Percentiles rank a stretch among this genome's conserved stretches.
phyloP scores from a whole-genome alignment of 805 yeast species.

The Maudiozyma barnettii region DNA sequence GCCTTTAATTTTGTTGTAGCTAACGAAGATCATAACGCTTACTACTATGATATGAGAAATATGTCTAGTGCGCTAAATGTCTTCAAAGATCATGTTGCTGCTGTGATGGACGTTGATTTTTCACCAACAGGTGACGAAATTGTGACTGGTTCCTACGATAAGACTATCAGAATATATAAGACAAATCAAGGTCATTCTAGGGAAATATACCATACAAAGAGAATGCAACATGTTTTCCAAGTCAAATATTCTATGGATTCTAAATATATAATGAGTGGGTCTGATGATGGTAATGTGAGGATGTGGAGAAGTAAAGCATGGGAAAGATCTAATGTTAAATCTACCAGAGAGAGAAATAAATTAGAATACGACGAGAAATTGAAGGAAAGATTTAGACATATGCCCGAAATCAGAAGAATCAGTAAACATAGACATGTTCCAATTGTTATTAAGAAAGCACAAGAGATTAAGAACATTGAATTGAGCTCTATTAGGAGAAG shows the following conservation, averaged over 20 bases:
- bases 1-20: slow-evolving; percentile 89
- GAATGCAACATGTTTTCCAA: slow-evolving; percentile 92
- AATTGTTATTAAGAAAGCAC: slow-evolving; percentile 74
- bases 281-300: slow-evolving; percentile 93
- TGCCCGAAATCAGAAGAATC: slow-evolving; percentile 93
- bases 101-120: slow-evolving; percentile 89
- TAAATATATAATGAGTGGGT: slow-evolving; percentile 76
- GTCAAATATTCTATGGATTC: slow-evolving; percentile 84
- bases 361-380: slow-evolving; percentile 85
- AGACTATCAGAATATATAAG: slow-evolving; percentile 75
- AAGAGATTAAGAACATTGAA: slow-evolving; percentile 74
- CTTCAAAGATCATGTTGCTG: slow-evolving; percentile 90
- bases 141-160: slow-evolving; percentile 92
- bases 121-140: slow-evolving; percentile 96
- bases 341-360: slow-evolving; percentile 69
- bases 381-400: slow-evolving; percentile 83
- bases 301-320: slow-evolving; percentile 86
- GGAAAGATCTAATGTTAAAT: slow-evolving; percentile 73
- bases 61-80: slow-evolving; percentile 73
- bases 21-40: slow-evolving; percentile 88
- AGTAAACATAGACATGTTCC: slow-evolving; percentile 91
- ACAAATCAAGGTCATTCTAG: slow-evolving; percentile 81
- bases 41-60: slow-evolving; percentile 94
- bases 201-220: slow-evolving; percentile 90
- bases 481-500: slow-evolving; percentile 63